These are phyloP conservation scores for Salix suchowensis DNA, from an alignment of 345 rosid species.

Conservation along the genomic window DNA sequence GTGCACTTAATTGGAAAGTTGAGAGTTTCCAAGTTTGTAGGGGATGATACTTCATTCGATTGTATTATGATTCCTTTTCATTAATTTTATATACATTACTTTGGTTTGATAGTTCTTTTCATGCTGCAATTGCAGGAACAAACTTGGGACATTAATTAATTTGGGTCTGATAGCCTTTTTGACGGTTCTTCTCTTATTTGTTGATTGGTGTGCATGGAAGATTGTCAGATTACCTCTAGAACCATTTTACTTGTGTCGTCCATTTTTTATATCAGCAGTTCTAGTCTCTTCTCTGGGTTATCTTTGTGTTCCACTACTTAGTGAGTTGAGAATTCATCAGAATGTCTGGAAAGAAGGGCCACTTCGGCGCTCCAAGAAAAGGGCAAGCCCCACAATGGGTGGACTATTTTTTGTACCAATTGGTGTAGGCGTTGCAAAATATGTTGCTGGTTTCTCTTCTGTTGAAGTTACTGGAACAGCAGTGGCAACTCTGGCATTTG, in stretches of 20 bases:
- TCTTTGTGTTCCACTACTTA: slow-evolving; percentile 63
- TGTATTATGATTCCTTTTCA: not conserved
- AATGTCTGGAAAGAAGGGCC: slow-evolving; percentile 41
- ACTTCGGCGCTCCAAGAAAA: slow-evolving; percentile 37
- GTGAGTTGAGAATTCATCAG: slow-evolving; percentile 47
- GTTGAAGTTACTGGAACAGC: slow-evolving; percentile 69
- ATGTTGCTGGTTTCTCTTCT: slow-evolving; percentile 50
- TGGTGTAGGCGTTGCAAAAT: slow-evolving; percentile 65
- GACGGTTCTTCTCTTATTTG: slow-evolving; percentile 45
- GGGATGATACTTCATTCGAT: too few relatives aligned
- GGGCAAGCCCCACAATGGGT: slow-evolving; percentile 77
- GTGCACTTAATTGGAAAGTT: too few relatives aligned
- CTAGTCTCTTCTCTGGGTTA: slow-evolving; percentile 63
- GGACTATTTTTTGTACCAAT: slow-evolving; percentile 74
- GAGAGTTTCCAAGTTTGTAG: too few relatives aligned
- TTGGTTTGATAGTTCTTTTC: slow-evolving; percentile 6
- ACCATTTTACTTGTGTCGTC: slow-evolving; percentile 60
- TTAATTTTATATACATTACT: not conserved
- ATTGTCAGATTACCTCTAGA: slow-evolving; percentile 78
- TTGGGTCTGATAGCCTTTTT: slow-evolving; percentile 59
- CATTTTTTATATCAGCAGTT: slow-evolving; percentile 58
- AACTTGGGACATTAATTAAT: slow-evolving; percentile 55
- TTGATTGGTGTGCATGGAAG: slow-evolving; percentile 90
- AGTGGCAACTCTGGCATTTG: slow-evolving; percentile 60
- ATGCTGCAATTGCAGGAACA: slow-evolving; percentile 47